Evolutionary conservation across 345 rosid genomes (phyloP).

Genomic region (Isatis tinctoria): DNA sequence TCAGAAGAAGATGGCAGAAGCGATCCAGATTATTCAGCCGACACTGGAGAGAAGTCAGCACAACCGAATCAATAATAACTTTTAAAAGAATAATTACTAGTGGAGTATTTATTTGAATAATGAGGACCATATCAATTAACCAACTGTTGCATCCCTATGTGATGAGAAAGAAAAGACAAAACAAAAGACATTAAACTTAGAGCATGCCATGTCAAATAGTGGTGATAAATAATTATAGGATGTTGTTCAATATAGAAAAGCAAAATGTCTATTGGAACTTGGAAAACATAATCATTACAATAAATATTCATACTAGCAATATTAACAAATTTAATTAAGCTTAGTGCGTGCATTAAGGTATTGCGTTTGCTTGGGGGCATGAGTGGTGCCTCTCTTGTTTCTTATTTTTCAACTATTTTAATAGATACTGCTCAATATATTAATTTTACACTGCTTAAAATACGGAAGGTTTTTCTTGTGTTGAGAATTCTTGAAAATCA

Average conservation of each 20-base stretch:
- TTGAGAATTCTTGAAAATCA: not conserved
- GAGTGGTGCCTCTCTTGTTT: constrained; percentile 8
- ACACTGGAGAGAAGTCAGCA: constrained; percentile 15
- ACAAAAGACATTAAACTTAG: not conserved
- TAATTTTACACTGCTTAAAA: not conserved
- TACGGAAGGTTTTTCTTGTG: not conserved
- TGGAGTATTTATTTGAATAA: constrained; percentile 1
- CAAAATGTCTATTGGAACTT: not conserved
- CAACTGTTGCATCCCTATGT: constrained; percentile 19
- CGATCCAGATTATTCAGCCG: not conserved
- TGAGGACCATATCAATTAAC: constrained; percentile 10
- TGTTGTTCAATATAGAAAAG: not conserved
- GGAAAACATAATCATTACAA: constrained; percentile 2
- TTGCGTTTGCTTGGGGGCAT: constrained; percentile 6
- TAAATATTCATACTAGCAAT: not conserved
- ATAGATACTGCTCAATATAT: not conserved
- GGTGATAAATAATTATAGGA: not conserved
- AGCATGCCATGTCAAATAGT: not conserved
- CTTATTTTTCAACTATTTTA: not conserved
- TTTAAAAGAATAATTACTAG: constrained; percentile 3
- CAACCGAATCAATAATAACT: not conserved
- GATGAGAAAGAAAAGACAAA: not conserved
- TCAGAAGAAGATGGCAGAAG: not conserved
- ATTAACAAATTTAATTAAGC: not conserved
- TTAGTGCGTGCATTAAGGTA: constrained; percentile 12